Base-by-base conservation (phyloP, 1,139 yeast species). In the Candida glucosophila region DNA sequence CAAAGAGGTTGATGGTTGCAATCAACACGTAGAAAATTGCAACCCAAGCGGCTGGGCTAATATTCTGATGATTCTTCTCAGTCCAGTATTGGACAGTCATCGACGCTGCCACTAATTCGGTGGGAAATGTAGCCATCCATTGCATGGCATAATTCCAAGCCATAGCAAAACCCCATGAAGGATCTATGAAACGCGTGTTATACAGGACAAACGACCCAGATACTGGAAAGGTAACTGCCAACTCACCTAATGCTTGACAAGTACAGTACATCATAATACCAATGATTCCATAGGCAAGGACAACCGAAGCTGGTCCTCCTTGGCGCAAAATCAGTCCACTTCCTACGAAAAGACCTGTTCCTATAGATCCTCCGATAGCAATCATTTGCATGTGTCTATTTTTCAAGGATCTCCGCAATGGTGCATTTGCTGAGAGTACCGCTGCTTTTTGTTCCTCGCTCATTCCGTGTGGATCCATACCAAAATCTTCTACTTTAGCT, bases 281-380 rank as follows among this genome's bases (percentile, higher is more conserved):
- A 35, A 60, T 54, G 29, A 61, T 48, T 22, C 49, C 37, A 43
- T 72, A 81, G 3, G 80, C 88, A 20, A 83, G 58, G 23, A 85
- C 56, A 23, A 85, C 55, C 23, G 81, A 78, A 1, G 73, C 85
- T 2, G 95, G 86, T 2, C 95, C 95, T 30, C 88, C 93, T 25
- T 58, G 51, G 22, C 42, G 35, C 35, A 63, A 48, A 12, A 75
- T 67, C 24, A 62, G 52, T 24, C 86, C 86, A 21, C 76, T 59
- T 30, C 86, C 85, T 32, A 79, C 73, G 37, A 77, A 74, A 23
- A 76, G 59, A 24, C 86, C 88, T 5, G 92, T 80, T 53, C 95
- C 94, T 36, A 83, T 80, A 28, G 85, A 68, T 36, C 93, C 93
- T 45, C 94, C 94, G 41, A 83, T 76, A 25, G 93, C 92, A 48